A percentile compares a stretch with the other conserved stretches of the same genome.
These are phyloP conservation scores for Rhododendron henanense DNA, from an alignment of 148 eudicot genomes.

Conservation along the genomic window DNA sequence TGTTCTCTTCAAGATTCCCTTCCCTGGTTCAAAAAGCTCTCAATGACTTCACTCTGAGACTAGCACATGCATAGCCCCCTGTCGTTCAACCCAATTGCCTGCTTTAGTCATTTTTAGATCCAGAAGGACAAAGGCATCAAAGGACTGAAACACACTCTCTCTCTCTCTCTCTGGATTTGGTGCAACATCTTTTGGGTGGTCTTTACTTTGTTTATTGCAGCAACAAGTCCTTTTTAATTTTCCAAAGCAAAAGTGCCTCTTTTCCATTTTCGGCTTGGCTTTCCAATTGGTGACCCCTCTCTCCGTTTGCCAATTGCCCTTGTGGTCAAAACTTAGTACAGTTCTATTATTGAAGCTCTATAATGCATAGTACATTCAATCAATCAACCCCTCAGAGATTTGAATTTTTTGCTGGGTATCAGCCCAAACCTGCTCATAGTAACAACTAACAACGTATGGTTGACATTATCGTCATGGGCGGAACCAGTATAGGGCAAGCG, in stretches of 20 bases:
- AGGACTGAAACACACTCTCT: neutral
- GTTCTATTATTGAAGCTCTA: slow-evolving; percentile 8
- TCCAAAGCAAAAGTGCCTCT: neutral
- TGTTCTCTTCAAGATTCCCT: neutral
- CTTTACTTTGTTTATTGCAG: slow-evolving; percentile 14
- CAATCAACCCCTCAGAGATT: neutral
- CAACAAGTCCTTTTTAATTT: slow-evolving; percentile 6
- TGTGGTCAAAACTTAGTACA: neutral
- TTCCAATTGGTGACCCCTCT: neutral
- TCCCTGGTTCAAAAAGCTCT: neutral
- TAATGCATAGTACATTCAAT: slow-evolving; percentile 11
- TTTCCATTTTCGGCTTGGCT: neutral
- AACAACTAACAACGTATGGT: neutral
- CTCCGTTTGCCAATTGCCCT: neutral
- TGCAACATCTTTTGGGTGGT: slow-evolving; percentile 12
- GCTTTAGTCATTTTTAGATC: neutral
- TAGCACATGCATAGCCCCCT: neutral
- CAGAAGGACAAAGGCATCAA: neutral
- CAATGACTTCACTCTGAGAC: neutral
- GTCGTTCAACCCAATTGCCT: neutral
- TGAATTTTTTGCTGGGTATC: neutral
- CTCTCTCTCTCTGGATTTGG: slow-evolving; percentile 8
- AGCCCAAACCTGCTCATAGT: neutral
- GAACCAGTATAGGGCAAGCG: too few relatives aligned
- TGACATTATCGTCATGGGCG: neutral